phyloP scores from a whole-genome alignment of 2,329 filamentous ascomycete genomes.

The Metarhizium robertsii region DNA sequence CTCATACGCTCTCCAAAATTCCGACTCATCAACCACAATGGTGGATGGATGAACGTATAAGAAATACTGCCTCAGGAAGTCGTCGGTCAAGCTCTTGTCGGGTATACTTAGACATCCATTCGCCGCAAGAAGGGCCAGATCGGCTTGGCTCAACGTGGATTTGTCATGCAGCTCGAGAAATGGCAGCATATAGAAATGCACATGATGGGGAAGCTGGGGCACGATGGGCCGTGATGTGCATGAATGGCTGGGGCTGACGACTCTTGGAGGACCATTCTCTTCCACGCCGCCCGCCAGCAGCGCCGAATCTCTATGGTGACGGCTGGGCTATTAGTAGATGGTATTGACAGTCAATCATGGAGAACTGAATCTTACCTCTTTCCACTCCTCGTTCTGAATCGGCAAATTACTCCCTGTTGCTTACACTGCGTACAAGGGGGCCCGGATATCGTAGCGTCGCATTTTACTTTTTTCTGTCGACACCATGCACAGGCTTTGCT shows the following conservation, averaged over 20 bases:
- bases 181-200: not conserved
- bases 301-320: not conserved
- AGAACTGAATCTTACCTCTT: not conserved
- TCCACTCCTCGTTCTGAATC: not conserved
- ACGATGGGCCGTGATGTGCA: not conserved
- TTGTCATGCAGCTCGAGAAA: not conserved
- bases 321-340: not conserved
- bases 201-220: not conserved
- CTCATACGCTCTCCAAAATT: not conserved
- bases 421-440: not conserved
- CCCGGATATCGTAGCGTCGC: not conserved
- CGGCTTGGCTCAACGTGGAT: not conserved
- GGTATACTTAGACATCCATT: slow-evolving; percentile 1
- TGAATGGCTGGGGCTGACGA: not conserved
- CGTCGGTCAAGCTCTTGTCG: not conserved
- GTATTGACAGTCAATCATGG: not conserved
- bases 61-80: not conserved
- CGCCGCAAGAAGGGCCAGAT: not conserved
- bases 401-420: not conserved
- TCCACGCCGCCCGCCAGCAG: not conserved
- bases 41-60: not conserved
- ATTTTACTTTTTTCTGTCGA: not conserved
- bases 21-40: not conserved
- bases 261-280: not conserved
- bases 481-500: slow-evolving; percentile 1